A percentile compares a stretch with the other conserved stretches of the same genome.
These are phyloP conservation scores for Anisogramma anomala DNA, from an alignment of 2,329 filamentous ascomycete genomes.

Conservation along the genomic window DNA sequence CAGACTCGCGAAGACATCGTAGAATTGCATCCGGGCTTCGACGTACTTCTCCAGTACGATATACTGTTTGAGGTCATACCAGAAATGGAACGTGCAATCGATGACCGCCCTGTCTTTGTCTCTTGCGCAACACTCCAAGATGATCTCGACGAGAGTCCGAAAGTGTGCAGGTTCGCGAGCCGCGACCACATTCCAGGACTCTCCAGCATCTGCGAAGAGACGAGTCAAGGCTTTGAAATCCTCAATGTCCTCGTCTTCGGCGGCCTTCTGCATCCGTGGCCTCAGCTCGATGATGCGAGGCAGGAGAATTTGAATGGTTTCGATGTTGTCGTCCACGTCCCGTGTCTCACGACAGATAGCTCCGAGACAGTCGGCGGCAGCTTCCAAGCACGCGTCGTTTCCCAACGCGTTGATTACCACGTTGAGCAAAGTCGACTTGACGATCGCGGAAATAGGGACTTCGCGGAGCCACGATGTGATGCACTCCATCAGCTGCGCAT, in stretches of 20 bases:
- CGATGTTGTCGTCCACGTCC: constrained; percentile 82
- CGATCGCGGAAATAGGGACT: constrained; percentile 71
- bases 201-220: constrained; percentile 84
- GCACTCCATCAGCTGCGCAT: constrained; percentile 85
- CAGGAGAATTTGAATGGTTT: constrained; percentile 71
- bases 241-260: constrained; percentile 72
- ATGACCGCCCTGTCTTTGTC: constrained; percentile 88
- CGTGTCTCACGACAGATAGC: constrained; percentile 83
- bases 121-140: constrained; percentile 81
- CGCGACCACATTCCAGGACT: constrained; percentile 87
- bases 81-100: constrained; percentile 89
- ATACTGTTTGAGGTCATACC: constrained; percentile 97
- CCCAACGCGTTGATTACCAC: constrained; percentile 68
- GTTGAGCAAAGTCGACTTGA: constrained; percentile 74
- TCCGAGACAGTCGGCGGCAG: constrained; percentile 85
- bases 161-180: constrained; percentile 75
- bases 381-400: constrained; percentile 66
- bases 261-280: constrained; percentile 63
- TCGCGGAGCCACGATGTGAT: constrained; percentile 95
- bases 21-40: constrained; percentile 61
- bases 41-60: constrained; percentile 84
- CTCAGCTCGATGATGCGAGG: constrained; percentile 66
- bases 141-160: constrained; percentile 71
- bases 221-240: constrained; percentile 79
- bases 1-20: constrained; percentile 75